Percentiles rank a stretch among this genome's conserved stretches.
phyloP scores from a whole-genome alignment of 805 yeast species.

The Ogataea salicorniae region DNA sequence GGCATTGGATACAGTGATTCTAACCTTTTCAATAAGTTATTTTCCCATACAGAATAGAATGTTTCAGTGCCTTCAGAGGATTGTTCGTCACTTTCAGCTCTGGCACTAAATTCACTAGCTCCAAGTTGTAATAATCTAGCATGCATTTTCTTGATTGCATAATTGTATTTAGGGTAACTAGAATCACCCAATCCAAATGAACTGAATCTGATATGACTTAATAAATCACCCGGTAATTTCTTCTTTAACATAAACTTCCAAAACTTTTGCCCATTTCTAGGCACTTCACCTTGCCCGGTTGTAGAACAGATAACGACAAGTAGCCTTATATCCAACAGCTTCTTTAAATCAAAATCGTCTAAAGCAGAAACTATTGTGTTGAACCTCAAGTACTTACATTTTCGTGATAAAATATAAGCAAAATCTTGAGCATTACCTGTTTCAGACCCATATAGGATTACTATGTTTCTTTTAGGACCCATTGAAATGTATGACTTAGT shows the following conservation, averaged over 20 bases:
- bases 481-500: constrained; percentile 1
- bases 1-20: constrained; percentile 32
- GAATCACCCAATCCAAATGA: constrained; percentile 93
- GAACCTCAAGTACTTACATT: constrained; percentile 50
- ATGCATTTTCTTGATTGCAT: constrained; percentile 82
- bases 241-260: constrained; percentile 70
- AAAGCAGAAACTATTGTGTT: constrained; percentile 45
- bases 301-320: constrained; percentile 73
- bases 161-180: constrained; percentile 81
- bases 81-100: constrained; percentile 90
- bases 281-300: constrained; percentile 93
- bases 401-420: constrained; percentile 58
- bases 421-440: constrained; percentile 89
- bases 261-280: constrained; percentile 66
- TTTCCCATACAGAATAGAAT: constrained; percentile 71
- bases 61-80: constrained; percentile 73
- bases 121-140: constrained; percentile 77
- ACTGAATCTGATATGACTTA: constrained; percentile 59
- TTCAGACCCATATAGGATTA: constrained; percentile 83
- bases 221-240: constrained; percentile 53
- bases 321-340: constrained; percentile 42
- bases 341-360: constrained; percentile 55
- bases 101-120: constrained; percentile 58
- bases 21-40: constrained; percentile 36
- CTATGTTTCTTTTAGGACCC: constrained; percentile 31